Evolutionary conservation across 2,329 filamentous ascomycete genomes (phyloP).

Genomic region (Diplodia scrobiculata): DNA sequence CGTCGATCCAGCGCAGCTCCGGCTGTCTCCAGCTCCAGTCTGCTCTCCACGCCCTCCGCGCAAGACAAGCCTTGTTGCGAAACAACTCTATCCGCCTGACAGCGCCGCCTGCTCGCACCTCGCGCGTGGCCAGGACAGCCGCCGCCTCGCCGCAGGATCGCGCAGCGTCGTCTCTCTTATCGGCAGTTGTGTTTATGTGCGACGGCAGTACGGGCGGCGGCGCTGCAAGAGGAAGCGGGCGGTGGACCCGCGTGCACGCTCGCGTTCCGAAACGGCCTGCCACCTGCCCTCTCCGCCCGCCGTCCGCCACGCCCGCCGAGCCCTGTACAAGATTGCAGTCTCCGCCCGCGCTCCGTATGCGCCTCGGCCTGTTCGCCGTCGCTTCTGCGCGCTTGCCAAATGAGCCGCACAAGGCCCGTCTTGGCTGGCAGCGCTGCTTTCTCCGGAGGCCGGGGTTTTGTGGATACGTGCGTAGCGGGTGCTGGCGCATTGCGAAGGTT

Average conservation of each 20-base stretch:
- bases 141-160: background rate
- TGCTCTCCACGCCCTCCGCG: background rate
- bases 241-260: conserved; percentile 13
- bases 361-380: conserved; percentile 13
- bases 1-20: conserved; percentile 13
- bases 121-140: background rate
- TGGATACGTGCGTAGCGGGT: conserved; percentile 6
- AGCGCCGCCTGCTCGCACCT: background rate
- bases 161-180: conserved; percentile 12
- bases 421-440: background rate
- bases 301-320: conserved; percentile 5
- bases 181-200: conserved; percentile 5
- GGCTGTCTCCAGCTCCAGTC: background rate
- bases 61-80: conserved; percentile 8
- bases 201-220: conserved; percentile 8
- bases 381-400: conserved; percentile 4
- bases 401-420: conserved; percentile 8
- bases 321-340: background rate
- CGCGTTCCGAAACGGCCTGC: conserved; percentile 14
- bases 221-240: conserved; percentile 15
- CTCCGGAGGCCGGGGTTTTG: background rate
- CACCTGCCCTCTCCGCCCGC: conserved; percentile 1
- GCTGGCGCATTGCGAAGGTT: background rate
- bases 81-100: conserved; percentile 18
- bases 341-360: background rate